Percentiles rank a stretch among this genome's conserved stretches.
phyloP scores from a whole-genome alignment of 2,329 filamentous ascomycete species.

The Colletotrichum sp. region DNA sequence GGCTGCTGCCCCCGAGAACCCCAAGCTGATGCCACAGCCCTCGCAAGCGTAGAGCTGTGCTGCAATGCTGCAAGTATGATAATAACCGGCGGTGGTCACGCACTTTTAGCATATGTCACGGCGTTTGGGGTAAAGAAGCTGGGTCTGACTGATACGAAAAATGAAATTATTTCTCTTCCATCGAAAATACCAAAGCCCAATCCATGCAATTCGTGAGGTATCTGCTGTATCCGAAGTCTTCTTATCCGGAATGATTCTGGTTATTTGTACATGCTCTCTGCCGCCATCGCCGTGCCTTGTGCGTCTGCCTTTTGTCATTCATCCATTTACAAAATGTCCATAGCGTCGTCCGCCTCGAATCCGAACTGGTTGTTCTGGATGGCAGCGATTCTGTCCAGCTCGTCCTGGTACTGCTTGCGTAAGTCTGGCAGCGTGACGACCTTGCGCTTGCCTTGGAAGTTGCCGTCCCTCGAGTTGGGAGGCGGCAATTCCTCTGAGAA shows the following conservation, averaged over 20 bases:
- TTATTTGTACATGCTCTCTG: conserved; percentile 20
- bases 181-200: conserved; percentile 23
- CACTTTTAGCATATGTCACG: conserved; percentile 44
- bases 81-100: background rate
- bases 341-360: conserved; percentile 61
- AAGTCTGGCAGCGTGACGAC: conserved; percentile 88
- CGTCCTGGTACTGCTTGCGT: conserved; percentile 85
- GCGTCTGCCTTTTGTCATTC: background rate
- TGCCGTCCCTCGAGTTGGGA: conserved; percentile 12
- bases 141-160: conserved; percentile 25
- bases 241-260: conserved; percentile 3
- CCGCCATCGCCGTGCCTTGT: conserved; percentile 3
- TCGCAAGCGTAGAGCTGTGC: conserved; percentile 17
- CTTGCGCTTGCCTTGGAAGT: conserved; percentile 61
- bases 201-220: conserved; percentile 26
- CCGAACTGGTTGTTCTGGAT: conserved; percentile 91
- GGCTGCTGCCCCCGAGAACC: conserved; percentile 50
- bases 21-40: conserved; percentile 44
- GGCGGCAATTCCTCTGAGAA: conserved; percentile 50
- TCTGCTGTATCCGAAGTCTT: conserved; percentile 1
- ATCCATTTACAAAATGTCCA: conserved; percentile 52
- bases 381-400: conserved; percentile 86
- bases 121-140: conserved; percentile 37
- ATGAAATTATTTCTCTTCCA: conserved; percentile 21
- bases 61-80: conserved; percentile 4